Percentiles rank a stretch among this genome's conserved stretches.
Evolutionary conservation across 805 yeast genomes (phyloP).

Genomic region (Zygotorulaspora chibaensis): DNA sequence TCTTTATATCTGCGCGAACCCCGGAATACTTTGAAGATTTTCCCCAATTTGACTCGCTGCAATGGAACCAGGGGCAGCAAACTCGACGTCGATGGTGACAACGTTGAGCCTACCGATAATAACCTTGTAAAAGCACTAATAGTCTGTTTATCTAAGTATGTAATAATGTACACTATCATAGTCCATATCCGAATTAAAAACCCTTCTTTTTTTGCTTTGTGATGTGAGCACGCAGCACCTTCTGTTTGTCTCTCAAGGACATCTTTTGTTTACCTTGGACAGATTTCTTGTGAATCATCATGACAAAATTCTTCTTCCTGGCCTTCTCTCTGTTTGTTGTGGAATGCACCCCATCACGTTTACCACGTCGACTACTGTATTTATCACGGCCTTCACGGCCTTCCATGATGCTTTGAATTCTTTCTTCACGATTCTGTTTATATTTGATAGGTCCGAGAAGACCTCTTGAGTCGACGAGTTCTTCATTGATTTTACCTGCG

Average conservation of each 20-base stretch:
- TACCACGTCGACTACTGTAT: slow-evolving; percentile 84
- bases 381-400: slow-evolving; percentile 92
- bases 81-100: no score
- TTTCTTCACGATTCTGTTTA: slow-evolving; percentile 86
- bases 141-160: not conserved
- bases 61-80: no score
- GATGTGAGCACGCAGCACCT: slow-evolving; percentile 78
- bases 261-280: slow-evolving; percentile 92
- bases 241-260: slow-evolving; percentile 88
- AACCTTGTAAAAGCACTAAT: no score
- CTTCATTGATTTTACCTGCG: slow-evolving; percentile 49
- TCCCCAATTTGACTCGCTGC: no score
- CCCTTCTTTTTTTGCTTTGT: slow-evolving; percentile 89
- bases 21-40: no score
- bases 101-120: not conserved
- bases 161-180: slow-evolving; percentile 4
- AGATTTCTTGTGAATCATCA: slow-evolving; percentile 94
- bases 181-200: slow-evolving; percentile 33
- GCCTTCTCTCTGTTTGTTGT: slow-evolving; percentile 96
- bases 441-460: slow-evolving; percentile 70
- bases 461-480: slow-evolving; percentile 71
- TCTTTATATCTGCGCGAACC: no score
- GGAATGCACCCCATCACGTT: slow-evolving; percentile 68
- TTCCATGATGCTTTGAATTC: slow-evolving; percentile 79
- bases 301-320: slow-evolving; percentile 96